phyloP scores from a whole-genome alignment of 305 asterid species.

The Andrographis paniculata region DNA sequence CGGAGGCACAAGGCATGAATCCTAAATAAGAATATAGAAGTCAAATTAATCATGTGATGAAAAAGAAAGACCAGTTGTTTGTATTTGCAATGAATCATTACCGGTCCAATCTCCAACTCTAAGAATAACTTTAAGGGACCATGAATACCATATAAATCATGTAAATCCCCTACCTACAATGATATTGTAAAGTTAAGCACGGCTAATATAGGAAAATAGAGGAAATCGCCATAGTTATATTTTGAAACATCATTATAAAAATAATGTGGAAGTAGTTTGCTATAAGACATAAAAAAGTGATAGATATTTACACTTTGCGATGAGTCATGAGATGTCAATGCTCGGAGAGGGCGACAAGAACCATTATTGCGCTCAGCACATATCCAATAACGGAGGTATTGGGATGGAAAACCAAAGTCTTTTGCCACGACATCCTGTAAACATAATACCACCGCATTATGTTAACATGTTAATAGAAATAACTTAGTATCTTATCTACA shows the following conservation, averaged over 20 bases:
- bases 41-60: not conserved
- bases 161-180: slow-evolving; percentile 21
- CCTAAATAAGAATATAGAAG: slow-evolving; percentile 11
- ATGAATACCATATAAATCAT: slow-evolving; percentile 4
- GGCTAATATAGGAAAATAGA: not conserved
- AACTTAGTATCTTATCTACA: too few species aligned
- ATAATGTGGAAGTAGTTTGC: too few species aligned
- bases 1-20: slow-evolving; percentile 15
- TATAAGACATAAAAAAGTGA: not conserved
- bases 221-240: too few species aligned
- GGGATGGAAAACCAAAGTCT: slow-evolving; percentile 22
- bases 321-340: slow-evolving; percentile 28
- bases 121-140: slow-evolving; percentile 22
- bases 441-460: too few species aligned
- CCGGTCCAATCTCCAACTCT: slow-evolving; percentile 21
- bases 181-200: too few species aligned
- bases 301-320: slow-evolving; percentile 23
- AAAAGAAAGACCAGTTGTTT: not conserved
- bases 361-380: slow-evolving; percentile 29
- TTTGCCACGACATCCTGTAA: slow-evolving; percentile 32
- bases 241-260: too few species aligned
- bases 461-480: too few species aligned
- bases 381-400: slow-evolving; percentile 29
- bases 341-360: slow-evolving; percentile 32
- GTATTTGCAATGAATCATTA: slow-evolving; percentile 6